Evolutionary conservation across 768 basidiomycete species (phyloP).

Genomic region (Kwoniella sp.): DNA sequence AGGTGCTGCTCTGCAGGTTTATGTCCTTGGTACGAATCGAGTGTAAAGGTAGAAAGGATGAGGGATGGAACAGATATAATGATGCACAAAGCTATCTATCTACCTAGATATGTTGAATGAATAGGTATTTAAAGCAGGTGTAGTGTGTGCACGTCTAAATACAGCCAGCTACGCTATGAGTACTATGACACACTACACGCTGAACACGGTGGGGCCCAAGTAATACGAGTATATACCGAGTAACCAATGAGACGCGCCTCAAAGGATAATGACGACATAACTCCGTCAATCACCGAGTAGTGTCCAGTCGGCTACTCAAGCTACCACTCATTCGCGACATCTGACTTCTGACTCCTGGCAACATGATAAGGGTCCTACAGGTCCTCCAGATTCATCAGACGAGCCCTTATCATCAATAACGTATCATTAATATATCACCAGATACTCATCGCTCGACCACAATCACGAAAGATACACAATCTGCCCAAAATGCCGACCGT

Average conservation of each 20-base stretch:
- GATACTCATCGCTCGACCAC: not conserved
- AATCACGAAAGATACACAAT: too few relatives aligned
- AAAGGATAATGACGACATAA: constrained; percentile 20
- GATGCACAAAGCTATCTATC: not conserved
- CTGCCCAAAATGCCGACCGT: constrained; percentile 61
- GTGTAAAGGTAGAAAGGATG: not conserved
- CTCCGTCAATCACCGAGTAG: constrained; percentile 11
- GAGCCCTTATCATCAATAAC: too few relatives aligned
- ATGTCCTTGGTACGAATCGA: not conserved
- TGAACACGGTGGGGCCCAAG: constrained; percentile 10
- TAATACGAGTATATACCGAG: not conserved
- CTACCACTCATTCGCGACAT: not conserved
- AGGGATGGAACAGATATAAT: not conserved
- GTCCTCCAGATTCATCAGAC: too few relatives aligned
- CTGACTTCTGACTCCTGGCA: too few relatives aligned
- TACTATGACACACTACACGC: not conserved
- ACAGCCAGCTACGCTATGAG: not conserved
- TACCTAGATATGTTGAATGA: too few relatives aligned
- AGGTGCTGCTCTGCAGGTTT: constrained; percentile 2
- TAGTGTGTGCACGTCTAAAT: too few relatives aligned
- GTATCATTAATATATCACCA: too few relatives aligned
- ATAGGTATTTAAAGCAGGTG: not conserved
- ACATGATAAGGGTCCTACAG: too few relatives aligned
- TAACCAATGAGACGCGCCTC: constrained; percentile 21
- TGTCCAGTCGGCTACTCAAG: not conserved